These are phyloP conservation scores for Fusarium phyllophilum DNA, from an alignment of 2,329 filamentous ascomycete genomes.

Conservation along the genomic window DNA sequence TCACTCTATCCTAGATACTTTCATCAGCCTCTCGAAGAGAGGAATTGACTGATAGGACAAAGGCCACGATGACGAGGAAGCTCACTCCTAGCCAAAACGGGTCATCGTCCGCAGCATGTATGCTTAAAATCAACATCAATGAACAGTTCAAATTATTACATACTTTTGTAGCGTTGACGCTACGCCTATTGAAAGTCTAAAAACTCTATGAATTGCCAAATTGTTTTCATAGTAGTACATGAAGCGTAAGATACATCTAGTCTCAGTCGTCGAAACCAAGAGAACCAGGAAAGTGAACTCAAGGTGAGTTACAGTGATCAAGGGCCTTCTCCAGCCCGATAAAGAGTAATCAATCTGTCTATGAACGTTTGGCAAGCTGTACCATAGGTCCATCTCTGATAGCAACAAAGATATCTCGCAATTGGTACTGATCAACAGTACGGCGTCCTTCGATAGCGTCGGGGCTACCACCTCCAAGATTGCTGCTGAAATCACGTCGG, in stretches of 20 bases:
- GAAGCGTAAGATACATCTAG: not conserved
- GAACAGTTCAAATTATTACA: not conserved
- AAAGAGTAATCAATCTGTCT: not conserved
- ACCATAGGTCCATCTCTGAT: slow-evolving; percentile 27
- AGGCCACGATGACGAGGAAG: not conserved
- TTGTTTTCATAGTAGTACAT: not conserved
- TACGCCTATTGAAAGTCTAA: not conserved
- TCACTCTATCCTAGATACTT: not conserved
- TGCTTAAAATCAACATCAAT: not conserved
- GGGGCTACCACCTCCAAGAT: slow-evolving; percentile 23
- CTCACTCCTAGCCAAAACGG: not conserved
- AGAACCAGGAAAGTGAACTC: not conserved
- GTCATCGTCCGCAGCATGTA: too few relatives aligned
- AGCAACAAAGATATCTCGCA: slow-evolving; percentile 25
- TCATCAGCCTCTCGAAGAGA: not conserved
- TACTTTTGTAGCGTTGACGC: not conserved
- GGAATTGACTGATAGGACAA: not conserved
- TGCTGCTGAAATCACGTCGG: slow-evolving; percentile 8
- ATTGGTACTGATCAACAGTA: slow-evolving; percentile 24
- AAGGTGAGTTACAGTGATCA: not conserved
- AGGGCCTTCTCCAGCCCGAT: not conserved
- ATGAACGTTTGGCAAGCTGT: slow-evolving; percentile 6
- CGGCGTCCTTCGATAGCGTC: slow-evolving; percentile 15
- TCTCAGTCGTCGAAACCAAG: not conserved
- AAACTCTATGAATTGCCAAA: not conserved